phyloP scores from a whole-genome alignment of 2,329 filamentous ascomycete genomes.

The Torrubiella hemipterigena region DNA sequence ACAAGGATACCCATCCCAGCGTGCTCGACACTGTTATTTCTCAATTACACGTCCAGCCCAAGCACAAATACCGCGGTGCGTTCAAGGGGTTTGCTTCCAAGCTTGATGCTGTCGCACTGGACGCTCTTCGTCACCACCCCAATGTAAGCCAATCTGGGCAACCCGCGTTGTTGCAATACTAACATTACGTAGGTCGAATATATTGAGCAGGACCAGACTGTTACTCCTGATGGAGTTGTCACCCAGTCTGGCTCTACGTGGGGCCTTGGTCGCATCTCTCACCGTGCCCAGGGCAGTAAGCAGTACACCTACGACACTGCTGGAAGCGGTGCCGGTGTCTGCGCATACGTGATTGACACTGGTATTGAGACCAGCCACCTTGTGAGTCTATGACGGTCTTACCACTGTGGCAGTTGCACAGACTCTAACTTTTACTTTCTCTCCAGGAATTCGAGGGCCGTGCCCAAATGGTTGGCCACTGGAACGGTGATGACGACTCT shows the following conservation, averaged over 20 bases:
- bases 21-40: slow-evolving; percentile 6
- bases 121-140: slow-evolving; percentile 5
- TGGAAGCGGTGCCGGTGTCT: slow-evolving; percentile 19
- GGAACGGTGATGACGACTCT: slow-evolving; percentile 25
- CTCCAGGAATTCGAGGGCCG: slow-evolving; percentile 31
- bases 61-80: slow-evolving; percentile 10
- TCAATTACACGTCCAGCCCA: slow-evolving; percentile 7
- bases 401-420: no score
- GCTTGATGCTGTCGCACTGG: slow-evolving; percentile 1
- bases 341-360: slow-evolving; percentile 28
- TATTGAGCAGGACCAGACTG: slow-evolving; percentile 20
- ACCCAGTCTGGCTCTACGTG: slow-evolving; percentile 20
- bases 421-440: neutral
- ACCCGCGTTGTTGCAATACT: neutral
- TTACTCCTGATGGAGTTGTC: slow-evolving; percentile 13
- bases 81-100: slow-evolving; percentile 10
- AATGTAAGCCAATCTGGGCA: slow-evolving; percentile 1
- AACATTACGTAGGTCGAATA: slow-evolving; percentile 14
- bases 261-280: slow-evolving; percentile 21
- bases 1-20: slow-evolving; percentile 7
- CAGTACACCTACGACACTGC: slow-evolving; percentile 19
- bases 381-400: no score
- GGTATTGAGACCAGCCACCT: slow-evolving; percentile 20
- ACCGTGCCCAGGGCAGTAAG: slow-evolving; percentile 9
- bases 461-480: slow-evolving; percentile 32